phyloP scores from a whole-genome alignment of 768 basidiomycete species.

The Peribolospora baueri region DNA sequence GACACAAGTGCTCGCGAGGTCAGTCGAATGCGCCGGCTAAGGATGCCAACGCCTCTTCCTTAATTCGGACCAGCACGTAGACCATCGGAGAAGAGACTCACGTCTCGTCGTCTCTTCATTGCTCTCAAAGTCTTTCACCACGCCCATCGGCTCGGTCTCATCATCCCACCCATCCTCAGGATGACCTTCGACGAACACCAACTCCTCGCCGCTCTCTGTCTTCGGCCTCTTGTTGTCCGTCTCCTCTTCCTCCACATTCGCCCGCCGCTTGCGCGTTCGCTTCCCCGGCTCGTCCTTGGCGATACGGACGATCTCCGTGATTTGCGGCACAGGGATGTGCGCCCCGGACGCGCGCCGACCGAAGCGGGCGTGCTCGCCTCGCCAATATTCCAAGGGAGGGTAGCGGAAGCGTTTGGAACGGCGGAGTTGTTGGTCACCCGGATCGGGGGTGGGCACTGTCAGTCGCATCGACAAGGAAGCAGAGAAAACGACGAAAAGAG shows the following conservation, averaged over 20 bases:
- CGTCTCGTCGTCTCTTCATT: slow-evolving; percentile 42
- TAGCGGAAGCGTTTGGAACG: slow-evolving; percentile 44
- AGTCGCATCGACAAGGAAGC: too few species aligned
- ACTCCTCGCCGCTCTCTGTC: slow-evolving; percentile 3
- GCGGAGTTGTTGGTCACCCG: slow-evolving; percentile 22
- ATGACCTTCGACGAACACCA: neutral
- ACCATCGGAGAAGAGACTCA: slow-evolving; percentile 23
- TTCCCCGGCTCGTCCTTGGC: slow-evolving; percentile 22
- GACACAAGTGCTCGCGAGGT: slow-evolving; percentile 2
- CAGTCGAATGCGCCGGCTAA: neutral
- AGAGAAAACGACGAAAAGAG: too few species aligned
- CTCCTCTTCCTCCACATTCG: slow-evolving; percentile 2
- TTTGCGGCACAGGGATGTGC: slow-evolving; percentile 26
- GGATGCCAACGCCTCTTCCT: neutral
- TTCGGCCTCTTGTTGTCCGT: slow-evolving; percentile 5
- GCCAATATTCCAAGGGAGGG: slow-evolving; percentile 69
- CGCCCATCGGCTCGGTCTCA: slow-evolving; percentile 38
- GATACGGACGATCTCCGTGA: slow-evolving; percentile 38
- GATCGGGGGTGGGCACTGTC: too few species aligned
- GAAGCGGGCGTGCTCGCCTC: slow-evolving; percentile 71
- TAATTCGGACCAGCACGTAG: neutral
- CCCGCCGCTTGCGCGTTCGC: slow-evolving; percentile 4
- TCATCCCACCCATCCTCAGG: slow-evolving; percentile 61
- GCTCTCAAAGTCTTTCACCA: slow-evolving; percentile 42
- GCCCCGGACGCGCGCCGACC: slow-evolving; percentile 33